Evolutionary conservation across 805 yeast species (phyloP).

Genomic region (Kazachstania africana): DNA sequence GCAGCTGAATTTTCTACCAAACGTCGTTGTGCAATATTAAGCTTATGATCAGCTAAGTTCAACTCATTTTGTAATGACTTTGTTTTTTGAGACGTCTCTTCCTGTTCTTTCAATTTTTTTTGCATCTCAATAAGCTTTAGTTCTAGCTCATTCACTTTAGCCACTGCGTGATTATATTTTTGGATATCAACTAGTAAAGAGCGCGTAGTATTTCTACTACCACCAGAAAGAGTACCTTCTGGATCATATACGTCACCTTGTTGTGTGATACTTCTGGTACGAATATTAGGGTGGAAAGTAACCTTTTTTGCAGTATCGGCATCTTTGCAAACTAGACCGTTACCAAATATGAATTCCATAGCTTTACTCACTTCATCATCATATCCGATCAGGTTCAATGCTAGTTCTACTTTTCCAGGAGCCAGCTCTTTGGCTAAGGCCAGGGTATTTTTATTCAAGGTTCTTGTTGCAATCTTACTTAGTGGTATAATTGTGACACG

Average conservation of each 20-base stretch:
- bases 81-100: slow-evolving; percentile 37
- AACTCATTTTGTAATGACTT: slow-evolving; percentile 46
- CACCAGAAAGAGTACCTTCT: slow-evolving; percentile 90
- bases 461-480: slow-evolving; percentile 64
- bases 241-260: slow-evolving; percentile 96
- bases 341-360: slow-evolving; percentile 86
- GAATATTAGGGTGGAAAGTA: slow-evolving; percentile 74
- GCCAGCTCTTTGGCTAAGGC: slow-evolving; percentile 62
- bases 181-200: slow-evolving; percentile 57
- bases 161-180: slow-evolving; percentile 39
- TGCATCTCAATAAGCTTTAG: slow-evolving; percentile 31
- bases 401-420: slow-evolving; percentile 82
- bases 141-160: slow-evolving; percentile 31
- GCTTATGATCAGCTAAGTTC: slow-evolving; percentile 46
- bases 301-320: slow-evolving; percentile 79
- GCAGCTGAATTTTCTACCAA: slow-evolving; percentile 46
- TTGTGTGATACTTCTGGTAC: slow-evolving; percentile 73
- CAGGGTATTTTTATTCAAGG: slow-evolving; percentile 40
- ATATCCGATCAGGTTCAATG: slow-evolving; percentile 67
- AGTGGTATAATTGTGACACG: slow-evolving; percentile 88
- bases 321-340: slow-evolving; percentile 77
- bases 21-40: slow-evolving; percentile 42
- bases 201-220: slow-evolving; percentile 55
- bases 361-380: slow-evolving; percentile 63
- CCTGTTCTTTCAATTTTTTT: slow-evolving; percentile 32